These are phyloP conservation scores for Fusarium verticillioides DNA, from an alignment of 2,329 filamentous ascomycete species.

Conservation along the genomic window DNA sequence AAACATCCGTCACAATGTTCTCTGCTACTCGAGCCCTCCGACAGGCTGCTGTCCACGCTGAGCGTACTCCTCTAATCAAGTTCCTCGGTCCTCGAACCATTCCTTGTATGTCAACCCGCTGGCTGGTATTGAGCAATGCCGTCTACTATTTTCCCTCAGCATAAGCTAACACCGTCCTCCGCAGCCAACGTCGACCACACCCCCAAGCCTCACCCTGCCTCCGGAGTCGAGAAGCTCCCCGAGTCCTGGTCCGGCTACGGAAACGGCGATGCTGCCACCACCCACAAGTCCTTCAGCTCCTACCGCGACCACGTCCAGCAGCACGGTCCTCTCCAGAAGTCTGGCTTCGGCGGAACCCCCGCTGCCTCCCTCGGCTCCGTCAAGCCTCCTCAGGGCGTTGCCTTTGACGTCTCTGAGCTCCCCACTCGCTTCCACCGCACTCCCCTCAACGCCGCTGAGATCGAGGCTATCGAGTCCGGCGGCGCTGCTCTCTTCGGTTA, in stretches of 20 bases:
- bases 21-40: conserved; percentile 66
- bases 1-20: conserved; percentile 57
- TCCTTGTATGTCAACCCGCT: conserved; percentile 60
- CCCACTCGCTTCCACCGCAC: conserved; percentile 83
- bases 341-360: conserved; percentile 68
- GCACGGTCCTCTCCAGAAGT: conserved; percentile 77
- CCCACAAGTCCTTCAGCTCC: conserved; percentile 74
- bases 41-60: conserved; percentile 67
- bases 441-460: conserved; percentile 82
- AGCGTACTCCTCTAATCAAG: conserved; percentile 70
- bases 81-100: conserved; percentile 70
- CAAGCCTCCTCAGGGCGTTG: conserved; percentile 75
- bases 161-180: conserved; percentile 30
- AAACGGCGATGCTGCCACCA: conserved; percentile 50
- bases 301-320: conserved; percentile 84
- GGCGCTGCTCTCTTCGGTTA: conserved; percentile 73
- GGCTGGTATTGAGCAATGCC: background rate
- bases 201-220: conserved; percentile 77
- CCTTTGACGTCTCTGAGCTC: conserved; percentile 90
- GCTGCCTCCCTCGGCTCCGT: conserved; percentile 80
- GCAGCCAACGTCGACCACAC: conserved; percentile 79
- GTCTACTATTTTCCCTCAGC: background rate
- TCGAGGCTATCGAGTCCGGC: conserved; percentile 94
- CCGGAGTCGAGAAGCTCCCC: conserved; percentile 73
- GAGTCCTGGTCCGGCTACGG: conserved; percentile 56